Evolutionary conservation across 2,329 filamentous ascomycete species (phyloP), one percentile per base, ranked within the genome.

Genomic region (Pleoardoris graminearum): DNA sequence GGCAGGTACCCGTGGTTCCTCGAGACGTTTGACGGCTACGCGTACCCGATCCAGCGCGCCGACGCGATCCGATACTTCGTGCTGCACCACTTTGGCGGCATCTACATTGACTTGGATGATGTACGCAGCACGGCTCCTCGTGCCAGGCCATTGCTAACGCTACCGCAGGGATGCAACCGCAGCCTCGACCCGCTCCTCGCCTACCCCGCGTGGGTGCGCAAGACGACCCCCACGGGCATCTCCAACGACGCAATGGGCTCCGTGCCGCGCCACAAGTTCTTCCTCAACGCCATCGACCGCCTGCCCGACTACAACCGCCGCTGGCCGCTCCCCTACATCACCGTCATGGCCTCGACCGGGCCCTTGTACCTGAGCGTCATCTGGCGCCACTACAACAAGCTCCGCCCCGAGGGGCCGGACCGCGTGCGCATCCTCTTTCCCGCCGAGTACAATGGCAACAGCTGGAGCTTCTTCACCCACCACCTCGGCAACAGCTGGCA

Each of bases 51-150:
- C 58, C 87, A 92, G 74, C 83, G 88, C 55, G 87, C 89, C 50
- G 89, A 93, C 67, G 80, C 88, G 4, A 88, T 93, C 63, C 83
- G 89, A 45, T 93, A 93, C 75, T 92, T 93, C 68, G 80, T 91
- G 17, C 79, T 94, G 27, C 81, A 85, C 48, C 84, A 90, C 72
- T 92, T 84, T 68, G 90, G 90, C 50, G 90, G 90, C 35, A 85
- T 91, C 50, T 93, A 93, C 72, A 85, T 93, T 61, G 89, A 94
- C 66, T 76, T 93, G 42, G 89, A 94, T 71, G 85, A 86, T 71
- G 82, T 83, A 71, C 38, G 81, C 59, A 32, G 10, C 17, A 35
- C 7, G 21, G 7, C 21, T 4, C 35, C 8, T 43, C 11, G 7
- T 69, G 10, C 14, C 25, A 25, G 8, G 4, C 25, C 16, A 4